Conservation (phyloP, 257 asterid genomes). For the Solanum chilense region DNA sequence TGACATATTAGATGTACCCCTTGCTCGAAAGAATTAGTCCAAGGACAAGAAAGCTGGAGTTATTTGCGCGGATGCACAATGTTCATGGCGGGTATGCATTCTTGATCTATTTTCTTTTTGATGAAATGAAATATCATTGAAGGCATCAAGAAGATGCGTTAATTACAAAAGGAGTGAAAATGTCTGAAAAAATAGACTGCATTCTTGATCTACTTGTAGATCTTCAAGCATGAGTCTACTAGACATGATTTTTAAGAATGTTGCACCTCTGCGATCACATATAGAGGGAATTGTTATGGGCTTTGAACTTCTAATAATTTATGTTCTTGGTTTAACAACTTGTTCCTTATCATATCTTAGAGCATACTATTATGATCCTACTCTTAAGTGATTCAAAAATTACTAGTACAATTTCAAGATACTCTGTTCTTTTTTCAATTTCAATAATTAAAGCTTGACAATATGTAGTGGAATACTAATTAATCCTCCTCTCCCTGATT, state of each 20-base stretch:
- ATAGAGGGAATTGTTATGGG: not conserved
- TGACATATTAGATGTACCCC: conserved; percentile 62
- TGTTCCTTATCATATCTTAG: not conserved
- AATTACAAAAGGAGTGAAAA: not conserved
- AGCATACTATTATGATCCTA: not conserved
- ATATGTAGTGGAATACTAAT: not conserved
- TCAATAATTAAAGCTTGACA: not conserved
- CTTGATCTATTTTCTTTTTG: not conserved
- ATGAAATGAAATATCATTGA: not conserved
- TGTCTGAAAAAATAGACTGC: not conserved
- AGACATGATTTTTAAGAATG: not conserved
- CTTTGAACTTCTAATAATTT: not conserved
- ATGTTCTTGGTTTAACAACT: not conserved
- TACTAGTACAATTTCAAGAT: not conserved
- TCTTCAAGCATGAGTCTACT: not conserved
- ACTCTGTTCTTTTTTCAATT: not conserved
- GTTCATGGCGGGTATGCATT: conserved; percentile 78
- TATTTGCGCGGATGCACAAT: conserved; percentile 95
- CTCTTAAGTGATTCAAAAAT: not conserved
- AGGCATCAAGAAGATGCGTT: not conserved
- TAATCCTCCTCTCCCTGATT: not conserved
- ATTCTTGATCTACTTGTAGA: conserved; percentile 5
- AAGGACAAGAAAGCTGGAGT: conserved; percentile 90
- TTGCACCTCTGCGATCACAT: not conserved
- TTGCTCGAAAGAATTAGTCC: conserved; percentile 96